These are phyloP conservation scores for Phialophora chinensis DNA, from an alignment of 2,329 filamentous ascomycete species.

Conservation along the genomic window DNA sequence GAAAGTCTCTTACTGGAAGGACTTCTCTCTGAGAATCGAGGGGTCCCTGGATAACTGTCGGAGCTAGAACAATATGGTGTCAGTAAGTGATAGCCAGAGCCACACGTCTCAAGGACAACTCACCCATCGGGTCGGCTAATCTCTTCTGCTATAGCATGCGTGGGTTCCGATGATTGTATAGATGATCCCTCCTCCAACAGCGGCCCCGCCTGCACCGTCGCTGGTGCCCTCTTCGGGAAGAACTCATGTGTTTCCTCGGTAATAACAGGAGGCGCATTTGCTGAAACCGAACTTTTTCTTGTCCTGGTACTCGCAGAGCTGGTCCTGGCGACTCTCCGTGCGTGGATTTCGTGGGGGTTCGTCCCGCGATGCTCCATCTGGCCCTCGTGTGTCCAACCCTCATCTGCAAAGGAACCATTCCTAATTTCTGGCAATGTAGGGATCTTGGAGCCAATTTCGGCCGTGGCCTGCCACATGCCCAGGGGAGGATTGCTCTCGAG, in stretches of 20 bases:
- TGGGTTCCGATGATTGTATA: slow-evolving; percentile 11
- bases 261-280: slow-evolving; percentile 24
- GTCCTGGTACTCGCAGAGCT: slow-evolving; percentile 39
- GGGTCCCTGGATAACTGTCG: background rate
- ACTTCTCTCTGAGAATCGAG: background rate
- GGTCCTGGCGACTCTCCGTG: slow-evolving; percentile 38
- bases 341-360: slow-evolving; percentile 43
- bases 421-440: slow-evolving; percentile 44
- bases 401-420: slow-evolving; percentile 41
- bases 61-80: background rate
- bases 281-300: slow-evolving; percentile 32
- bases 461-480: slow-evolving; percentile 46
- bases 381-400: slow-evolving; percentile 44
- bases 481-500: slow-evolving; percentile 44
- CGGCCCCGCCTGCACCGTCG: slow-evolving; percentile 19
- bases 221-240: slow-evolving; percentile 31
- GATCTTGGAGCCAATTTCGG: slow-evolving; percentile 43
- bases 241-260: slow-evolving; percentile 35
- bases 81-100: background rate
- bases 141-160: slow-evolving; percentile 14
- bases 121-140: slow-evolving; percentile 21
- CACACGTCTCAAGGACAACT: background rate
- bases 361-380: slow-evolving; percentile 43
- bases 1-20: slow-evolving; percentile 7
- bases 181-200: slow-evolving; percentile 22